Base-by-base conservation (phyloP, 179 eudicot species). In the Corrigiola litoralis region DNA sequence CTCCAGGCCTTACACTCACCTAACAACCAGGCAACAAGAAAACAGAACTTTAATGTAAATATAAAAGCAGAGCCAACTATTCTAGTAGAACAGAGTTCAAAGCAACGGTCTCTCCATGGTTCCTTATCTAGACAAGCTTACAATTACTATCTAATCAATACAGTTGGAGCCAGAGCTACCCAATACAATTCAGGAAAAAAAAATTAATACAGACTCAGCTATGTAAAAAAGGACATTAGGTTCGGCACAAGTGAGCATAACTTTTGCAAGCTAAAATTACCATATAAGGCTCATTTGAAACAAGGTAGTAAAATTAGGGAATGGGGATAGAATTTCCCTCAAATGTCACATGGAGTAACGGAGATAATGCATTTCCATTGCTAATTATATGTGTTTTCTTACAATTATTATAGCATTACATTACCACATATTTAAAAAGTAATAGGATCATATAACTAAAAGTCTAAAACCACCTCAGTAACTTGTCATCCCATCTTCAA, bases 1-100 rank as follows among this genome's bases (percentile, higher is more conserved):
- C 69, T 12, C 25, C 58, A 44, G 44, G 58, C 47, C 59, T 50
- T 28, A 6, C 68, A 58, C 37, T 72, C 52, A 51, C 74, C 87
- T 80, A 58, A 33, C 23, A 74, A 40, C 7, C 16, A 53, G 21
- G 28, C 23, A 52, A 33, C 24, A 27, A n/a, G 11, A 37, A 14
- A 17, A n/a, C 13, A 9, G 18, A 58, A 58, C 24, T 5, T 58
- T 40, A 21, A 34, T 5, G n/a, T 8, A 4, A 4, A 32, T 7
- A 32, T 12, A 33, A 47, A 9, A 17, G 16, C 25, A 4, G 14
- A 41, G 18, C 32, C 42, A 56, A 56, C 24, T 6, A 47, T 21
- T 1, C 2, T 1, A 44, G 48, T 44, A 63, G 4, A 49, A 23
- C 11, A 10, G 21, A 18, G n/a, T 57, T 55, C 34, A 34, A 18